phyloP scores from a whole-genome alignment of 805 yeast genomes.

The Saccharomyces eubayanus region DNA sequence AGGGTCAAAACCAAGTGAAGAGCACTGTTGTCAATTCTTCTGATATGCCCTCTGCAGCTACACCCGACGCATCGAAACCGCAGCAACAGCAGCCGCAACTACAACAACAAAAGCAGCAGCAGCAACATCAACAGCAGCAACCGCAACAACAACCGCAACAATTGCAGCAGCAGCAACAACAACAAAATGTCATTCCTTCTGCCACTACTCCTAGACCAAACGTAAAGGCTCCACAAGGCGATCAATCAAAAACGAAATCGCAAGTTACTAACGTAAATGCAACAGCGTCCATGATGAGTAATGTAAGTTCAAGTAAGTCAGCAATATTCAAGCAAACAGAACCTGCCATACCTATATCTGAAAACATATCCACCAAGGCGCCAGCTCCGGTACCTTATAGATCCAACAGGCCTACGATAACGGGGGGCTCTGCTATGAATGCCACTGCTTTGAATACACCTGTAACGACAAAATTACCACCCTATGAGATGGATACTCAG shows the following conservation, averaged over 20 bases:
- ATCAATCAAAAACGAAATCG: slow-evolving; percentile 23
- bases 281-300: slow-evolving; percentile 36
- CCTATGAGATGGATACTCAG: slow-evolving; percentile 73
- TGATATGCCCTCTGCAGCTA: slow-evolving; percentile 1
- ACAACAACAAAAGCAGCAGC: slow-evolving; percentile 3
- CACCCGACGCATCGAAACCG: slow-evolving; percentile 5
- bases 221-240: not conserved
- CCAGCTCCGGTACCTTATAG: slow-evolving; percentile 59
- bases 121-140: slow-evolving; percentile 1
- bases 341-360: slow-evolving; percentile 67
- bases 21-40: not conserved
- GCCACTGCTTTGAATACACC: slow-evolving; percentile 70
- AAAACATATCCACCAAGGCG: slow-evolving; percentile 54
- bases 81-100: slow-evolving; percentile 3
- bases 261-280: slow-evolving; percentile 44
- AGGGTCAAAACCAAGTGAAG: not conserved
- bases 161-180: slow-evolving; percentile 6
- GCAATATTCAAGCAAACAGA: slow-evolving; percentile 36
- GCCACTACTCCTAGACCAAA: not conserved
- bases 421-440: slow-evolving; percentile 74
- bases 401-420: slow-evolving; percentile 69
- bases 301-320: slow-evolving; percentile 17
- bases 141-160: slow-evolving; percentile 15
- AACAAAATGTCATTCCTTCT: not conserved
- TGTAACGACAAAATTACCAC: slow-evolving; percentile 63